A percentile compares a stretch with the other conserved stretches of the same genome.
phyloP scores from a whole-genome alignment of 257 asterid species.

The Mitragyna speciosa region DNA sequence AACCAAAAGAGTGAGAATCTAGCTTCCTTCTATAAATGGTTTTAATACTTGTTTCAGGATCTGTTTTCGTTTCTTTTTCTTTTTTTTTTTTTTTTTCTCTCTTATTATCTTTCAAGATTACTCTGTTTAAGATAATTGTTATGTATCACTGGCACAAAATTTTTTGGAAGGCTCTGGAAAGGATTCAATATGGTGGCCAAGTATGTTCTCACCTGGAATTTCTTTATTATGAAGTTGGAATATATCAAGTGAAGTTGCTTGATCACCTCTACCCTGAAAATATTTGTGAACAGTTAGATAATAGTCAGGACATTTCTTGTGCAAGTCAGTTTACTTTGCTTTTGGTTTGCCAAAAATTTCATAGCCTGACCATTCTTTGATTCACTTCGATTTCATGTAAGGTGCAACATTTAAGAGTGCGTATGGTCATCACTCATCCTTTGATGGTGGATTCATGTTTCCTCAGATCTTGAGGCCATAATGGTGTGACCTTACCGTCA shows the following conservation, averaged over 20 bases:
- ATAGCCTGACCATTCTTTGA: neutral
- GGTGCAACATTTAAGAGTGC: neutral
- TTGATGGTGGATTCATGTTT: neutral
- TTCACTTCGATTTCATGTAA: neutral
- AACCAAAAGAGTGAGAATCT: conserved; percentile 82
- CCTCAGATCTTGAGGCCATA: neutral
- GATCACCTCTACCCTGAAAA: conserved; percentile 12
- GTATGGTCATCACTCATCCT: neutral
- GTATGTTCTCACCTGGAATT: conserved; percentile 28
- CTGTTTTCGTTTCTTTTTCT: conserved; percentile 1
- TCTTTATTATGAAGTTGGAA: too few species aligned
- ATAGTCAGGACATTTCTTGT: neutral
- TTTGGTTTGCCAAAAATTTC: neutral
- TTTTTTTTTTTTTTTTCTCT: conserved; percentile 2
- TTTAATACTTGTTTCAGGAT: neutral
- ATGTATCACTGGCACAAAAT: conserved; percentile 64
- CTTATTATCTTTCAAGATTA: conserved; percentile 4
- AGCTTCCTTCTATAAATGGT: neutral
- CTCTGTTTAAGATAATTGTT: conserved; percentile 18
- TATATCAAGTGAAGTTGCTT: neutral
- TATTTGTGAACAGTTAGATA: neutral
- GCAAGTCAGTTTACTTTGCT: neutral
- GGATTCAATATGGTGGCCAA: conserved; percentile 88
- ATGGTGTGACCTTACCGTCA: too few species aligned
- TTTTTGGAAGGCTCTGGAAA: conserved; percentile 75